Evolutionary conservation across 257 asterid species (phyloP).

Genomic region (Echium plantagineum): DNA sequence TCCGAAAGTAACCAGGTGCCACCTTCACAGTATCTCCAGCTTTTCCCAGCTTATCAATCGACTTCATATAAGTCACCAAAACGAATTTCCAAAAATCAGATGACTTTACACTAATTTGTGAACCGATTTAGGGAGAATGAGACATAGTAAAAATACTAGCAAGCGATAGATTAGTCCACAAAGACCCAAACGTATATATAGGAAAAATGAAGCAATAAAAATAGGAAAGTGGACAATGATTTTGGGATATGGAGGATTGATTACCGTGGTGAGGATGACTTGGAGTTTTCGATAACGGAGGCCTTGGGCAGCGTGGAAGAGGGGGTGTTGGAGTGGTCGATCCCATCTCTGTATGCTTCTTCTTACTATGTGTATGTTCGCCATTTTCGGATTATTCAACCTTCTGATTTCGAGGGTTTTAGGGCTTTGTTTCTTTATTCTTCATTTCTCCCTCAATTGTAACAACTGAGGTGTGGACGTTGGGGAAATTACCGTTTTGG

Average conservation of each 20-base stretch:
- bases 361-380: slow-evolving; percentile 17
- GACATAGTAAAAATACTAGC: too few relatives aligned
- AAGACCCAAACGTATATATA: too few relatives aligned
- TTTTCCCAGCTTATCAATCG: slow-evolving; percentile 68
- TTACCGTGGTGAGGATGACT: slow-evolving; percentile 36
- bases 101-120: too few relatives aligned
- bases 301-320: slow-evolving; percentile 29
- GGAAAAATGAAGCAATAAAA: too few relatives aligned
- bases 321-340: slow-evolving; percentile 22
- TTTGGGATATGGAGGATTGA: not conserved
- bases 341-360: slow-evolving; percentile 11
- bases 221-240: too few relatives aligned
- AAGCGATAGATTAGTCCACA: too few relatives aligned
- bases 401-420: too few relatives aligned
- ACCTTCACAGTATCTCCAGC: slow-evolving; percentile 92
- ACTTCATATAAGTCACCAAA: not conserved
- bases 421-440: too few relatives aligned
- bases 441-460: too few relatives aligned
- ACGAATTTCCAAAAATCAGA: not conserved
- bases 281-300: slow-evolving; percentile 32
- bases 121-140: too few relatives aligned
- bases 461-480: too few relatives aligned
- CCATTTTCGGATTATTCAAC: slow-evolving; percentile 9
- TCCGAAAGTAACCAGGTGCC: slow-evolving; percentile 92
- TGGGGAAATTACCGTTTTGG: too few relatives aligned